Percentiles rank a stretch among this genome's conserved stretches.
Evolutionary conservation across 1,284 basidiomycete species (phyloP).

Genomic region (Apiotrichum siamense): DNA sequence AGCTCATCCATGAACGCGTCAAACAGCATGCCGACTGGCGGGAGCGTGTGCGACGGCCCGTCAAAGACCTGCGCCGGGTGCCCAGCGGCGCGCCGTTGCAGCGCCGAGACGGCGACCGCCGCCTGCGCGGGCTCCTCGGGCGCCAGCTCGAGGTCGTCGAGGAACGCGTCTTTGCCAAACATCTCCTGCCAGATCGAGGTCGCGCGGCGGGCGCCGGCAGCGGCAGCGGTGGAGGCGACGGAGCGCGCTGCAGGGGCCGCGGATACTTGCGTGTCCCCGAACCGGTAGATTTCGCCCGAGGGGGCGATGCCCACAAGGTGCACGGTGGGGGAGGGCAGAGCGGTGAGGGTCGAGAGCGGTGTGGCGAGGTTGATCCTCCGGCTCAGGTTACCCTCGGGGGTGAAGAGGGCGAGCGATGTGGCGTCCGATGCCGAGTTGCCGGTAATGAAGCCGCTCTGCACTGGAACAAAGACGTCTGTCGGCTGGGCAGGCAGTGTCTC

Average conservation of each 20-base stretch:
- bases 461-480: constrained; percentile 57
- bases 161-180: constrained; percentile 47
- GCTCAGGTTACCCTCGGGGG: constrained; percentile 23
- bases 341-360: constrained; percentile 10
- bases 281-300: constrained; percentile 36
- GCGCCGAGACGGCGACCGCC: constrained; percentile 20
- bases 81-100: constrained; percentile 25
- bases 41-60: constrained; percentile 70
- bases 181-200: constrained; percentile 48
- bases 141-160: constrained; percentile 24
- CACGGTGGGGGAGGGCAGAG: constrained; percentile 12
- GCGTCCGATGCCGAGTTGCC: constrained; percentile 25
- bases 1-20: constrained; percentile 65
- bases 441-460: constrained; percentile 53
- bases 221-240: neutral
- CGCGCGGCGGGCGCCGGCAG: neutral
- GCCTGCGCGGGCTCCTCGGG: constrained; percentile 7
- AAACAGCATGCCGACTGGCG: constrained; percentile 68
- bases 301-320: constrained; percentile 33
- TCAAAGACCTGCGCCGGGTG: constrained; percentile 55
- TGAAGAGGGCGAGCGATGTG: constrained; percentile 52
- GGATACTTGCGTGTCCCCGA: constrained; percentile 29
- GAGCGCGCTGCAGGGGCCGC: constrained; percentile 10
- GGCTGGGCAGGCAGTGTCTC: constrained; percentile 45
- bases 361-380: constrained; percentile 9